These are phyloP conservation scores for Colletotrichum falcatum DNA, from an alignment of 2,329 filamentous ascomycete genomes.

Conservation along the genomic window DNA sequence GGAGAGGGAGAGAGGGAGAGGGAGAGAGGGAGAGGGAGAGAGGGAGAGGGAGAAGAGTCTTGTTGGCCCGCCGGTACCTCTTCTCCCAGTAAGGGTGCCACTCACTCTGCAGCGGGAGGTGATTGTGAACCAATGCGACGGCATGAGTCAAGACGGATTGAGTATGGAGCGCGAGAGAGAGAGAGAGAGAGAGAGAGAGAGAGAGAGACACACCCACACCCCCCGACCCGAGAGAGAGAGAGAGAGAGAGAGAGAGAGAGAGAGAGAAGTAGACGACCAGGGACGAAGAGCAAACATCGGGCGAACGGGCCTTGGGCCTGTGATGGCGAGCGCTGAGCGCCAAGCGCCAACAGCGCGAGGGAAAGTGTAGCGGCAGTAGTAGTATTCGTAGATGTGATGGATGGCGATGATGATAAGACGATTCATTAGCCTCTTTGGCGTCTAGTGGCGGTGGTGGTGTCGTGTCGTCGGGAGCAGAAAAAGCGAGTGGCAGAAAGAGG, in stretches of 20 bases:
- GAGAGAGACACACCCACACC: no score
- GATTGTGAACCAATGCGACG: conserved; percentile 32
- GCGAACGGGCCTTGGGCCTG: conserved; percentile 10
- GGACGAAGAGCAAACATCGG: conserved; percentile 1
- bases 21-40: no score
- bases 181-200: not conserved
- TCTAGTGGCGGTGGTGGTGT: not conserved
- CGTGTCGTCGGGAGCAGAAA: not conserved
- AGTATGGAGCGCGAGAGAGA: conserved; percentile 2
- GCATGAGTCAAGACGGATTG: conserved; percentile 37
- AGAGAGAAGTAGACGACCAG: not conserved
- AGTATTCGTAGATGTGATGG: conserved; percentile 9
- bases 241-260: not conserved
- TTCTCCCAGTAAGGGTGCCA: conserved; percentile 32
- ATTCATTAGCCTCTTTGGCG: conserved; percentile 2
- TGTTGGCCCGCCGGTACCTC: conserved; percentile 21
- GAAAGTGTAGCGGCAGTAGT: conserved; percentile 12
- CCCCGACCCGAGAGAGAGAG: not conserved
- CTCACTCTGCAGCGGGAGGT: conserved; percentile 3
- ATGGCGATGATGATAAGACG: conserved; percentile 12
- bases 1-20: no score
- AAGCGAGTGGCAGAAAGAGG: conserved; percentile 4
- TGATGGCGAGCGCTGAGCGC: not conserved
- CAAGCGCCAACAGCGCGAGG: conserved; percentile 32
- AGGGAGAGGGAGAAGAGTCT: not conserved